Conservation (phyloP, 73 alveolate species). For the Tetrahymena malaccensis region DNA sequence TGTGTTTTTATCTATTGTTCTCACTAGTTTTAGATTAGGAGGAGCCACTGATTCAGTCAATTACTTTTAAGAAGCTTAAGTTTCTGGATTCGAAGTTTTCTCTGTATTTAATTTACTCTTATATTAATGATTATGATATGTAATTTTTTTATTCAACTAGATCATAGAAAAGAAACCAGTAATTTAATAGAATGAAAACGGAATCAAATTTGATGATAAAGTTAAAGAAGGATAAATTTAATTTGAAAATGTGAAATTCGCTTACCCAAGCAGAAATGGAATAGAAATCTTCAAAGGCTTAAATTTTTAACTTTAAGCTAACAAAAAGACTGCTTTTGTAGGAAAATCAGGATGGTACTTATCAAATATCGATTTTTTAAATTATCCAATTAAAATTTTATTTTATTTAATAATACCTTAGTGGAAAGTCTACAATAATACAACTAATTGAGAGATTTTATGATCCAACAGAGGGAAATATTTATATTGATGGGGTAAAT, state of each 20-base stretch:
- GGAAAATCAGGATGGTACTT: constrained; percentile 86
- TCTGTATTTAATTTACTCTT: background rate
- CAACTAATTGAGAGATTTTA: constrained; percentile 65
- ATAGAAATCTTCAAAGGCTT: constrained; percentile 42
- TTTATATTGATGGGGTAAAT: constrained; percentile 49
- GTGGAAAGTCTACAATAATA: constrained; percentile 70
- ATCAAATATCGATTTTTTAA: constrained; percentile 27
- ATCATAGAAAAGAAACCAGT: background rate
- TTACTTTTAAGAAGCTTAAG: background rate
- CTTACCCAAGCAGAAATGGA: constrained; percentile 72
- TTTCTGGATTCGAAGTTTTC: background rate
- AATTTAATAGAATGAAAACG: background rate
- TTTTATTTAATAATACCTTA: constrained; percentile 11
- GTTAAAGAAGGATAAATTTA: constrained; percentile 53
- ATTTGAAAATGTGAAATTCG: constrained; percentile 66
- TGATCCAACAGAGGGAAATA: constrained; percentile 57
- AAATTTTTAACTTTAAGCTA: constrained; percentile 45
- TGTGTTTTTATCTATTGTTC: background rate
- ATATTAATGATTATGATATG: background rate
- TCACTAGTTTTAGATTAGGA: background rate
- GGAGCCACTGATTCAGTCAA: background rate
- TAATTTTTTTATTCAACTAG: background rate
- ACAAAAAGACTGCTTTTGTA: constrained; percentile 69
- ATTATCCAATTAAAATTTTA: background rate
- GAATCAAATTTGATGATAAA: background rate